phyloP scores from a whole-genome alignment of 495 filamentous ascomycete species.

The Xylaria sp. region DNA sequence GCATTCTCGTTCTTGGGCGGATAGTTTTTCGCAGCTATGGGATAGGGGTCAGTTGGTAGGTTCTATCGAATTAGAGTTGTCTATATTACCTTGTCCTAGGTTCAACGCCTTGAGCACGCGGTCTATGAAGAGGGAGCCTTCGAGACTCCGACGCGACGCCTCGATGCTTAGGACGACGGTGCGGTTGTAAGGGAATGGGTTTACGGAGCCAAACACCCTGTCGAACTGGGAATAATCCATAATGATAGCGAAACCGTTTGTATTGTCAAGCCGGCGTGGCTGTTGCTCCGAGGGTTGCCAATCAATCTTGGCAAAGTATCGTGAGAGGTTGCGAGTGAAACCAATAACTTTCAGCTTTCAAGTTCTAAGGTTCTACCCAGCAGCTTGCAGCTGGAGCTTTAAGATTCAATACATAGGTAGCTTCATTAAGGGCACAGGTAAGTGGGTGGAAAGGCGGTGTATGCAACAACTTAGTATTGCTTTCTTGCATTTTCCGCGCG shows the following conservation, averaged over 20 bases:
- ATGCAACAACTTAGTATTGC: background rate
- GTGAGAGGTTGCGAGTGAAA: background rate
- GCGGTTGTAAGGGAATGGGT: slow-evolving; percentile 67
- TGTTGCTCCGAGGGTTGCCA: background rate
- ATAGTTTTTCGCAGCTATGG: slow-evolving; percentile 59
- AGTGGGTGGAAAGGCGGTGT: background rate
- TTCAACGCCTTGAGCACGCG: slow-evolving; percentile 72
- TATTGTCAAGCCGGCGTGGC: background rate
- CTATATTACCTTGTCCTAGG: slow-evolving; percentile 65
- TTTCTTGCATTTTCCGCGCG: slow-evolving; percentile 8
- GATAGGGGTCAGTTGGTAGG: slow-evolving; percentile 2
- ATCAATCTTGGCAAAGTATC: background rate
- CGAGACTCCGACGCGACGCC: slow-evolving; percentile 65
- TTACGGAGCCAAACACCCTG: slow-evolving; percentile 67
- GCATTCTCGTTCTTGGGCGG: slow-evolving; percentile 70
- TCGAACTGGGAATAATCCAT: slow-evolving; percentile 63
- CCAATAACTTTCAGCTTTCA: background rate
- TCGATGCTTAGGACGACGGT: slow-evolving; percentile 64
- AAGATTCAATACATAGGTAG: background rate
- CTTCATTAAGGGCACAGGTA: background rate
- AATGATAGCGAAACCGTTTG: slow-evolving; percentile 34
- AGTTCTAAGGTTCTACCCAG: too few relatives aligned
- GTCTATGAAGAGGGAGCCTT: slow-evolving; percentile 77
- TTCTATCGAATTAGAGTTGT: background rate
- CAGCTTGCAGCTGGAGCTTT: background rate